These are phyloP conservation scores for Cryptosporidium bovis DNA, from an alignment of 169 alveolate genomes.

Conservation along the genomic window DNA sequence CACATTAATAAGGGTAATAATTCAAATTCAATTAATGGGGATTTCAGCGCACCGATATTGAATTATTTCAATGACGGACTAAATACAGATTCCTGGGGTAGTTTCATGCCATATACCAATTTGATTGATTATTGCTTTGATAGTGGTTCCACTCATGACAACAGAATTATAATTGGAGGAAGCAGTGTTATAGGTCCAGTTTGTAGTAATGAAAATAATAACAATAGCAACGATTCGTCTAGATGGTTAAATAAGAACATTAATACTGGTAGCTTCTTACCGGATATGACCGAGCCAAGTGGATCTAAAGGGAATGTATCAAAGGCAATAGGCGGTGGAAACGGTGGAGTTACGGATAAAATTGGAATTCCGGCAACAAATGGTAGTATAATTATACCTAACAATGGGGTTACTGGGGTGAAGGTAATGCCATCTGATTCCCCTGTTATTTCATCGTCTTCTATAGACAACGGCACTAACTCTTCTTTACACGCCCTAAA, in stretches of 20 bases:
- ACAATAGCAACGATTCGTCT: not conserved
- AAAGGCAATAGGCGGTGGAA: not conserved
- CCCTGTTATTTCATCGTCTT: not conserved
- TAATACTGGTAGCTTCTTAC: not conserved
- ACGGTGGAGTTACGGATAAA: not conserved
- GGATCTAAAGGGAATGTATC: too few relatives aligned
- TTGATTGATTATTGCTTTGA: constrained; percentile 59
- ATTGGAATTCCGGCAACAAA: not conserved
- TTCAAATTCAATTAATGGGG: constrained; percentile 28
- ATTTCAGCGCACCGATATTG: constrained; percentile 60
- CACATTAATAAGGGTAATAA: too few relatives aligned
- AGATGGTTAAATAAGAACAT: not conserved
- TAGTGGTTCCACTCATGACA: not conserved
- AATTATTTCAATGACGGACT: constrained; percentile 67
- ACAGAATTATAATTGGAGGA: not conserved
- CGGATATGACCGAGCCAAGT: too few relatives aligned
- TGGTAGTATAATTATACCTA: not conserved
- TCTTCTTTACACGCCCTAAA: not conserved
- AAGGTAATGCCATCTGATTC: not conserved
- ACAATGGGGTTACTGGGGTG: not conserved
- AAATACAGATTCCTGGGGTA: constrained; percentile 54
- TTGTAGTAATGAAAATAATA: not conserved
- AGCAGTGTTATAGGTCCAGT: not conserved
- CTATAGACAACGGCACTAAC: not conserved
- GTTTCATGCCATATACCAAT: constrained; percentile 62